These are phyloP conservation scores for Ceratopteris richardii DNA, from an alignment of 75 land plant genomes.

Conservation along the genomic window DNA sequence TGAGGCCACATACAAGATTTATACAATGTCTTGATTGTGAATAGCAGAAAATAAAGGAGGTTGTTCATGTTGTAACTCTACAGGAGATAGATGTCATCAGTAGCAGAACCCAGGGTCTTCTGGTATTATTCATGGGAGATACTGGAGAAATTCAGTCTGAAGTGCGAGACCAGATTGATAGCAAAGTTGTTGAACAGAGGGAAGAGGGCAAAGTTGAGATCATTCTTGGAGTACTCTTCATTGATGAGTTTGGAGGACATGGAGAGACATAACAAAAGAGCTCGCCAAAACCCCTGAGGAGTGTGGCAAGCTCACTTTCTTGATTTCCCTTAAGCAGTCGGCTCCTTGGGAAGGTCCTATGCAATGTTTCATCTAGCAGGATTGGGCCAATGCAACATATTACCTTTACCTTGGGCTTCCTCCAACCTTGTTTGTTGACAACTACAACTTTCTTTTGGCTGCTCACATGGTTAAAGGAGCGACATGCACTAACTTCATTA, in stretches of 20 bases:
- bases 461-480: slow-evolving; percentile 46
- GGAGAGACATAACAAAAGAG: slow-evolving; percentile 56
- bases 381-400: slow-evolving; percentile 60
- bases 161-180: too few relatives aligned
- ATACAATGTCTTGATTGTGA: slow-evolving; percentile 95
- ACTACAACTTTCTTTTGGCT: slow-evolving; percentile 59
- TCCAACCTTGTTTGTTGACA: slow-evolving; percentile 34
- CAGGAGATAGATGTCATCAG: slow-evolving; percentile 99
- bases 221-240: slow-evolving; percentile 95
- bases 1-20: slow-evolving; percentile 84
- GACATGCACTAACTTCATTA: slow-evolving; percentile 41
- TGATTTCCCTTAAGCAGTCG: slow-evolving; percentile 84
- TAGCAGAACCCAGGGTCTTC: slow-evolving; percentile 94
- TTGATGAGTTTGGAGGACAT: slow-evolving; percentile 85
- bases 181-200: slow-evolving; percentile 92
- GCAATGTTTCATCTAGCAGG: slow-evolving; percentile 56
- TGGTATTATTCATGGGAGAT: slow-evolving; percentile 90
- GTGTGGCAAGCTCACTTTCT: slow-evolving; percentile 95
- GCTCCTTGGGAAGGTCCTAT: slow-evolving; percentile 74
- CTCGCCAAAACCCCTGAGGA: slow-evolving; percentile 33
- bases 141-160: too few relatives aligned
- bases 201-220: slow-evolving; percentile 98
- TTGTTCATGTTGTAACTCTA: slow-evolving; percentile 84
- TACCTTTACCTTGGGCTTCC: slow-evolving; percentile 55
- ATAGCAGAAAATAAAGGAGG: slow-evolving; percentile 91